phyloP scores from a whole-genome alignment of 208 protist species.

The Trypanosoma rangeli region DNA sequence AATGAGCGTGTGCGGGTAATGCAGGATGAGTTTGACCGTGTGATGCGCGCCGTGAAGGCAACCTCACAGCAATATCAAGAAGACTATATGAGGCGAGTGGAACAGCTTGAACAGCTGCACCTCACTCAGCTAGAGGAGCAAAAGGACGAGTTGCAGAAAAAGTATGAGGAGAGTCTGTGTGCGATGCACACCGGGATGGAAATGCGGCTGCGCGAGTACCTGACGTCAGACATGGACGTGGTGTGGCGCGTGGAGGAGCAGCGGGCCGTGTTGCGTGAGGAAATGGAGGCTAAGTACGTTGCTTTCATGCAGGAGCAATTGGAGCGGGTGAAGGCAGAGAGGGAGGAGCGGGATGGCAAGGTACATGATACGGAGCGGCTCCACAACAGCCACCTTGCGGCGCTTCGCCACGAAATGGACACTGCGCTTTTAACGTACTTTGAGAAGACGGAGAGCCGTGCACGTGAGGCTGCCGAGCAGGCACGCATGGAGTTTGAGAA shows the following conservation, averaged over 20 bases:
- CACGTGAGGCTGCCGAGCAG: slow-evolving; percentile 3
- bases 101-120: slow-evolving; percentile 14
- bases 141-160: slow-evolving; percentile 16
- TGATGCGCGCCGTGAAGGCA: background rate
- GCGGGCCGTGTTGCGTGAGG: slow-evolving; percentile 18
- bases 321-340: background rate
- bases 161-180: slow-evolving; percentile 34
- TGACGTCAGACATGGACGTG: slow-evolving; percentile 26
- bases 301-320: slow-evolving; percentile 16
- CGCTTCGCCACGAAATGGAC: slow-evolving; percentile 25
- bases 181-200: slow-evolving; percentile 33
- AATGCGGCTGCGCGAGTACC: slow-evolving; percentile 25
- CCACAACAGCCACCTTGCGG: slow-evolving; percentile 27
- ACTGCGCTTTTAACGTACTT: slow-evolving; percentile 20
- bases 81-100: slow-evolving; percentile 4
- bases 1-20: slow-evolving; percentile 14
- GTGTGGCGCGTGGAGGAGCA: slow-evolving; percentile 30
- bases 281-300: slow-evolving; percentile 28
- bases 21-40: slow-evolving; percentile 12
- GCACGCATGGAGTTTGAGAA: slow-evolving; percentile 15
- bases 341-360: background rate
- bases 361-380: slow-evolving; percentile 11
- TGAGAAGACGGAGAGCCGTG: slow-evolving; percentile 10
- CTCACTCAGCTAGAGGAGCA: slow-evolving; percentile 13
- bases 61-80: slow-evolving; percentile 9